A percentile compares a stretch with the other conserved stretches of the same genome.
phyloP scores from a whole-genome alignment of 257 asterid genomes.

The Oldenlandia corymbosa region DNA sequence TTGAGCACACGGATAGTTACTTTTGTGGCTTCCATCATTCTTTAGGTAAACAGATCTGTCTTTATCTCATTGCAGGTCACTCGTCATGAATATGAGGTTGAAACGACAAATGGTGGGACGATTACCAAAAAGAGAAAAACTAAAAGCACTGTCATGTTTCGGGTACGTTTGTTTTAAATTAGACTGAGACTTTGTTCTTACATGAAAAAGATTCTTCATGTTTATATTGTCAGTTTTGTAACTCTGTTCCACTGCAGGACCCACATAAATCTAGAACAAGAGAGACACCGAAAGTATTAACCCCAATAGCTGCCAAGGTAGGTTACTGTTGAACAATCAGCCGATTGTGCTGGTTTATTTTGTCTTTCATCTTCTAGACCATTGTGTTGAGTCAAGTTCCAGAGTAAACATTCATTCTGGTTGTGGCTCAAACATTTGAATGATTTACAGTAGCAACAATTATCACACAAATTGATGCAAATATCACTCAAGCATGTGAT shows the following conservation, averaged over 20 bases:
- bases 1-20: background rate
- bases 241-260: conserved; percentile 39
- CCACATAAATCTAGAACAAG: conserved; percentile 58
- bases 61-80: conserved; percentile 54
- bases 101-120: conserved; percentile 85
- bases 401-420: background rate
- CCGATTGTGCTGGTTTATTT: conserved; percentile 12
- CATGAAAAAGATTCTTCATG: background rate
- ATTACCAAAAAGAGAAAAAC: conserved; percentile 84
- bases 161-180: conserved; percentile 40
- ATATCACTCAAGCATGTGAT: background rate
- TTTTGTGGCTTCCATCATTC: background rate
- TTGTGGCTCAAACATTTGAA: background rate
- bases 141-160: conserved; percentile 89
- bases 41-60: conserved; percentile 11
- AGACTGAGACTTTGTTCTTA: background rate
- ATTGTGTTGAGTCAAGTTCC: conserved; percentile 3
- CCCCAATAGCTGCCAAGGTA: conserved; percentile 57
- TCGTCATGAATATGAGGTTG: conserved; percentile 89
- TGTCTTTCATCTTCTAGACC: conserved; percentile 2
- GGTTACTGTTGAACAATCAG: conserved; percentile 21
- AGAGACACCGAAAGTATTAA: conserved; percentile 58
- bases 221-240: background rate
- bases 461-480: background rate
- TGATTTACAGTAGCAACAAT: background rate